Evolutionary conservation across 768 basidiomycete genomes (phyloP), one percentile per base, ranked within the genome.

Genomic region (Calvatia gigantea): DNA sequence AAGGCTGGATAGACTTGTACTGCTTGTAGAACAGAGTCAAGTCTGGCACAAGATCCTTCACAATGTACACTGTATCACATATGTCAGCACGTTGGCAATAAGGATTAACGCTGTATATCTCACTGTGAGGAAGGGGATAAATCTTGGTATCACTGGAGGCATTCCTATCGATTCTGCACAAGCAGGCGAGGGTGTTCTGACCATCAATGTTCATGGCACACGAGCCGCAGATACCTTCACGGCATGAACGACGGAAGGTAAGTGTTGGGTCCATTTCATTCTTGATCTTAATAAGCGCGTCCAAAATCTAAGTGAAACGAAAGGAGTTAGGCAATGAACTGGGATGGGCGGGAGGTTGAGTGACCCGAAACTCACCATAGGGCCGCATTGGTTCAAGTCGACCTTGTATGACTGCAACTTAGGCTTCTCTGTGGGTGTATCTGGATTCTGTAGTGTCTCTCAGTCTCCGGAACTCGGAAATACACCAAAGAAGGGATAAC

Each of bases 121-220:
- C 57, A 97, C 96, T 98, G 76, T 98, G 96, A 12, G 96, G 96
- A 25, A 99, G 80, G 21, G 96, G 96, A 70, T 99, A 99, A 61
- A 99, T 86, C 81, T 98, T 98, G 61, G 82, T 73, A 63, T 89
- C 85, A 70, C 89, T 90, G 56, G 62, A 65, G 15, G 72, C 64
- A 58, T 83, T 79, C 63, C 94, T 80, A 74, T 96, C 92, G 65
- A 98, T 98, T 50, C 94, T 80, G 78, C 95, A 98, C 51, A 98
- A 78, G 73, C 97, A 99, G 8, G 96, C 95, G 58, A 99, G 85
- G 3, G 97, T 98, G 79, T 99, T 99, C 73, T 91, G 87, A 50
- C 96, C 96, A 69, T 98, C 87, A 68, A 99, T 90, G 79, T 99
- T 99, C 95, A 99, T 97, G 51, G 96, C 95, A 69, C 96, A 98